Percentiles rank a stretch among this genome's conserved stretches.
Conservation (phyloP, 1,284 basidiomycete species). For the Pseudomicrostroma phylloplanum region DNA sequence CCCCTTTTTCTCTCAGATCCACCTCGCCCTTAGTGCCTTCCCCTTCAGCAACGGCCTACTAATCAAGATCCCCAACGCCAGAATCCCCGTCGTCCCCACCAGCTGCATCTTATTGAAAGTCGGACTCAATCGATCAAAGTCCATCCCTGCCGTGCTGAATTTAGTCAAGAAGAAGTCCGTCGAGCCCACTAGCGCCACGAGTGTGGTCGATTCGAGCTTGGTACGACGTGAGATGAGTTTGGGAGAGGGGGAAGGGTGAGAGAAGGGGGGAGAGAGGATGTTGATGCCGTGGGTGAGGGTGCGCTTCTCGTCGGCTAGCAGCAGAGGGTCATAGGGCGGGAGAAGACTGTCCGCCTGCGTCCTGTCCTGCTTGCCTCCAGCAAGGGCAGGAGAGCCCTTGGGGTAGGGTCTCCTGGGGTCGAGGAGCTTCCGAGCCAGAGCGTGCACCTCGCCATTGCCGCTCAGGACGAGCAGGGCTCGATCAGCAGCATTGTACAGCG, state of each 20-base stretch:
- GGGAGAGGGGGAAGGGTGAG: background rate
- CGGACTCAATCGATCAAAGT: constrained; percentile 68
- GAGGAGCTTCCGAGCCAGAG: constrained; percentile 67
- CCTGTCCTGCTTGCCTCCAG: constrained; percentile 64
- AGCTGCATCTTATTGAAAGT: constrained; percentile 87
- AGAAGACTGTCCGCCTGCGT: constrained; percentile 80
- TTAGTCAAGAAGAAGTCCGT: constrained; percentile 80
- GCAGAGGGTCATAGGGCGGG: constrained; percentile 71
- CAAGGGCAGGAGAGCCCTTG: background rate
- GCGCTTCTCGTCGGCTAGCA: constrained; percentile 67
- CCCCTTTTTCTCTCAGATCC: constrained; percentile 9
- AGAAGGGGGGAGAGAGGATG: constrained; percentile 54
- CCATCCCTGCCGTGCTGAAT: constrained; percentile 69
- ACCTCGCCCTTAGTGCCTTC: constrained; percentile 17
- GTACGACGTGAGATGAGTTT: constrained; percentile 65
- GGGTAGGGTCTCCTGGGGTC: constrained; percentile 70
- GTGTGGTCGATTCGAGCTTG: constrained; percentile 76
- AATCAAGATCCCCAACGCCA: constrained; percentile 67
- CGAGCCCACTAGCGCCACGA: constrained; percentile 77
- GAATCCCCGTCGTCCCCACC: constrained; percentile 69
- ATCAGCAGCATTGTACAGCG: constrained; percentile 74
- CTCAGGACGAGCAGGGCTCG: constrained; percentile 87
- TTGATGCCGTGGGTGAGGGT: constrained; percentile 70
- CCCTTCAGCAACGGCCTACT: constrained; percentile 52
- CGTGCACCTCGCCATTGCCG: constrained; percentile 66